Evolutionary conservation across 768 basidiomycete genomes (phyloP), one percentile per base, ranked within the genome.

Genomic region (Exsudoporus frostii): DNA sequence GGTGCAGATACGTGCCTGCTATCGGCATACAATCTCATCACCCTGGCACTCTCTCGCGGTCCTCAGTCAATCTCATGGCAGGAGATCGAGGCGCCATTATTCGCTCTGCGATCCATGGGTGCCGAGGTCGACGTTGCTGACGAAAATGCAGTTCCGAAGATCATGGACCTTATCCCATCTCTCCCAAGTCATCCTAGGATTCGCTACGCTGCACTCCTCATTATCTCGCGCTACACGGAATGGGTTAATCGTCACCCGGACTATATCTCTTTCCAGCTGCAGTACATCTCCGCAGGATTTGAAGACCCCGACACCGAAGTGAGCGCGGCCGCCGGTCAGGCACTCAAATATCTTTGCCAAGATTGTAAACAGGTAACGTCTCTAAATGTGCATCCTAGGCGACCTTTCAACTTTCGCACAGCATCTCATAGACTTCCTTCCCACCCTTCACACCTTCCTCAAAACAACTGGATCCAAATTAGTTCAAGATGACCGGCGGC

Each of bases 41-140:
- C 83, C 29, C 66, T 73, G 7, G 91, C 90, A 2, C 78, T 98
- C 47, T 76, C 84, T 22, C 82, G 81, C 38, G 76, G 77, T 24
- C 66, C 80, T 13, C 77, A 78, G 44, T 73, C 75, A 4, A 74
- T 82, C 17, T 82, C 88, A 15, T 99, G 97, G 97, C 97, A 98
- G 68, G 92, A 92, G 67, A 85, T 99, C 45, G 97, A 99, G 67
- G 97, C 97, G 0, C 97, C 97, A 1, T 72, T 99, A 37, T 99
- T 99, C 72, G 93, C 95, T 17, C 87, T 99, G 86, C 81, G 97
- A 41, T 94, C 96, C 13, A 98, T 99, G 92, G 97, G 97, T 10
- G 95, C 92, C 5, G 88, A 95, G 70, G 80, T 98, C 22, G 90
- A 98, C 62, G 75, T 84, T 9, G 74, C 78, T 37, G 95, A 98